phyloP scores from a whole-genome alignment of 1,284 basidiomycete species.

The Boletus sp. region DNA sequence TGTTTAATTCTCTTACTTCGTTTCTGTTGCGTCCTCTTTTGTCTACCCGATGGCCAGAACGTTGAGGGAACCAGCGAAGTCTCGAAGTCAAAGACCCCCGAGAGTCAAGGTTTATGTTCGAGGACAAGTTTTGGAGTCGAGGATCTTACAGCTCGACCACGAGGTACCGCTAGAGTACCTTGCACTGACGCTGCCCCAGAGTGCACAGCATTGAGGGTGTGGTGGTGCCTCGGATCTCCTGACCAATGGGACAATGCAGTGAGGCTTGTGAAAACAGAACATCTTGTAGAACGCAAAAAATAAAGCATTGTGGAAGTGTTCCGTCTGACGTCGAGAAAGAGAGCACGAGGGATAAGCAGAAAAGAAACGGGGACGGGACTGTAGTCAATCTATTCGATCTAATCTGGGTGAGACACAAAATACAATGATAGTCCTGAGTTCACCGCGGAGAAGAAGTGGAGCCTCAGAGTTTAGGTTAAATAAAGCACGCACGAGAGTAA shows the following conservation, averaged over 20 bases:
- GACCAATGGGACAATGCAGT: constrained; percentile 25
- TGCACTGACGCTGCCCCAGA: constrained; percentile 15
- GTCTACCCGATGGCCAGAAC: no score
- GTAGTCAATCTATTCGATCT: constrained; percentile 31
- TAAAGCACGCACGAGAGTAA: no score
- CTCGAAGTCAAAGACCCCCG: constrained; percentile 20
- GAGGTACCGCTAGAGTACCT: constrained; percentile 7
- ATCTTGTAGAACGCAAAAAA: constrained; percentile 19
- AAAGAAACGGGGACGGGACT: constrained; percentile 25
- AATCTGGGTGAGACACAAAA: no score
- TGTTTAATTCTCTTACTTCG: no score
- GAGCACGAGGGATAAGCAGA: constrained; percentile 2
- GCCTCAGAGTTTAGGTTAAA: no score
- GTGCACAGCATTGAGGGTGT: constrained; percentile 17
- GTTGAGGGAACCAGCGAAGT: background rate
- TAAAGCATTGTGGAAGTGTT: constrained; percentile 8
- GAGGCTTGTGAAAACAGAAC: constrained; percentile 27
- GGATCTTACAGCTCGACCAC: constrained; percentile 3
- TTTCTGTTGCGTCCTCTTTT: no score
- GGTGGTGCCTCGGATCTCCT: background rate
- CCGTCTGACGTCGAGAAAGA: constrained; percentile 18
- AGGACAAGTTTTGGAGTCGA: constrained; percentile 18
- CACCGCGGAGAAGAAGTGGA: no score
- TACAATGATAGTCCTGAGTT: no score
- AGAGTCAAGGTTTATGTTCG: constrained; percentile 17